A percentile compares a stretch with the other conserved stretches of the same genome.
These are phyloP conservation scores for Coemansia sp. DNA, from an alignment of 192 early-diverging fungal species.

Conservation along the genomic window DNA sequence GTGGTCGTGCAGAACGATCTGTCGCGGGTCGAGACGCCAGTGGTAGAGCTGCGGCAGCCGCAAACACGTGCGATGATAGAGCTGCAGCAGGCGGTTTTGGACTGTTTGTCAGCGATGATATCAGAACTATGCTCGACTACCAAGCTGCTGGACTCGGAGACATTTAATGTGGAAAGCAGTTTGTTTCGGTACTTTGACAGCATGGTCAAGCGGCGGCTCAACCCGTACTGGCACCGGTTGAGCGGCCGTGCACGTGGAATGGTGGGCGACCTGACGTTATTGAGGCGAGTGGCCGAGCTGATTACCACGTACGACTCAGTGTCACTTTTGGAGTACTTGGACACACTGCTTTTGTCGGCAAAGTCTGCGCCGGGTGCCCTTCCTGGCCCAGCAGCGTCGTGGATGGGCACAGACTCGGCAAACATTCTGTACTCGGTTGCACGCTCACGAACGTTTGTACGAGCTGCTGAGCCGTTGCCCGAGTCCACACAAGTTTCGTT, in stretches of 20 bases:
- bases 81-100: conserved; percentile 78
- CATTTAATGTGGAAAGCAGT: conserved; percentile 84
- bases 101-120: conserved; percentile 79
- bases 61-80: conserved; percentile 78
- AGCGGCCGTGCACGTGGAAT: conserved; percentile 71
- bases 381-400: conserved; percentile 57
- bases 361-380: conserved; percentile 31
- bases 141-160: conserved; percentile 69
- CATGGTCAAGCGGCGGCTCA: conserved; percentile 72
- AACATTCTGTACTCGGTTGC: conserved; percentile 73
- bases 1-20: conserved; percentile 41
- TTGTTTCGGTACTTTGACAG: conserved; percentile 84
- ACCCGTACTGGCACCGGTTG: conserved; percentile 86
- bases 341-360: conserved; percentile 72
- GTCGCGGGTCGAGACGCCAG: conserved; percentile 59
- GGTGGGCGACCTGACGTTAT: conserved; percentile 67
- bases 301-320: conserved; percentile 85
- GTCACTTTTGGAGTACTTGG: conserved; percentile 81
- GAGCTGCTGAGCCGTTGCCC: conserved; percentile 8
- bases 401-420: conserved; percentile 86
- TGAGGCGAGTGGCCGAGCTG: conserved; percentile 74
- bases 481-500: conserved; percentile 4
- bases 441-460: conserved; percentile 54
- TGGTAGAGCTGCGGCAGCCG: conserved; percentile 76
- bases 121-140: conserved; percentile 71